These are phyloP conservation scores for Beauveria sp. DNA, from an alignment of 2,329 filamentous ascomycete species.

Conservation along the genomic window DNA sequence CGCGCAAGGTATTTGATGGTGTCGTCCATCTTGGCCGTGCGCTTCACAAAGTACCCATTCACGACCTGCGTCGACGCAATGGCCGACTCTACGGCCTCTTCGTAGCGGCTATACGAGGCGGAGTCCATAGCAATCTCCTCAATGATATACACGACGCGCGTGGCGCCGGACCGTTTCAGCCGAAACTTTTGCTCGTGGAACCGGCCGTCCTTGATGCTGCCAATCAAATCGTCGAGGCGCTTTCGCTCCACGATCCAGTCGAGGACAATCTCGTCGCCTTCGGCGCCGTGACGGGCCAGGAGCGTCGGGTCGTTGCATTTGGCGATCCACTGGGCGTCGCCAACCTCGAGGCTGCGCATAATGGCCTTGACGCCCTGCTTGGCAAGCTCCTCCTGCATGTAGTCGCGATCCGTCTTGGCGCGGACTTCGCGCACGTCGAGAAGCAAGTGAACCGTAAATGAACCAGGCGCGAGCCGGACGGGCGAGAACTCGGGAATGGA, in stretches of 20 bases:
- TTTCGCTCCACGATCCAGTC: constrained; percentile 80
- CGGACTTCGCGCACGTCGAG: constrained; percentile 70
- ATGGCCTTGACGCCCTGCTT: constrained; percentile 59
- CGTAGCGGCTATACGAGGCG: constrained; percentile 46
- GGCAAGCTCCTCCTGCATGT: constrained; percentile 63
- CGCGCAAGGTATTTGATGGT: constrained; percentile 67
- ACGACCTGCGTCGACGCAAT: constrained; percentile 73
- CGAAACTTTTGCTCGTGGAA: constrained; percentile 84
- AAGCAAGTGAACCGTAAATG: constrained; percentile 65
- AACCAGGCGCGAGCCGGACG: constrained; percentile 53
- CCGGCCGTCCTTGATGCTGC: constrained; percentile 73
- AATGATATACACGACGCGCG: constrained; percentile 70
- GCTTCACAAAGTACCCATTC: constrained; percentile 72
- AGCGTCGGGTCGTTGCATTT: constrained; percentile 55
- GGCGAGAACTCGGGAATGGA: constrained; percentile 45
- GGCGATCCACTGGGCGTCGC: constrained; percentile 74
- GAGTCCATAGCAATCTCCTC: constrained; percentile 61
- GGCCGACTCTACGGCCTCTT: constrained; percentile 62
- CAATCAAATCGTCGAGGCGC: constrained; percentile 69
- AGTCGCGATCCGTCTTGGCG: constrained; percentile 65
- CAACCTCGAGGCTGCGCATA: constrained; percentile 62
- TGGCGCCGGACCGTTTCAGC: constrained; percentile 62
- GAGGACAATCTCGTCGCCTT: constrained; percentile 64
- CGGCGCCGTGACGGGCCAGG: constrained; percentile 47
- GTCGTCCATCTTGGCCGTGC: constrained; percentile 67